Evolutionary conservation across 2,329 filamentous ascomycete species (phyloP).

Genomic region (Aspergillus intermedius): DNA sequence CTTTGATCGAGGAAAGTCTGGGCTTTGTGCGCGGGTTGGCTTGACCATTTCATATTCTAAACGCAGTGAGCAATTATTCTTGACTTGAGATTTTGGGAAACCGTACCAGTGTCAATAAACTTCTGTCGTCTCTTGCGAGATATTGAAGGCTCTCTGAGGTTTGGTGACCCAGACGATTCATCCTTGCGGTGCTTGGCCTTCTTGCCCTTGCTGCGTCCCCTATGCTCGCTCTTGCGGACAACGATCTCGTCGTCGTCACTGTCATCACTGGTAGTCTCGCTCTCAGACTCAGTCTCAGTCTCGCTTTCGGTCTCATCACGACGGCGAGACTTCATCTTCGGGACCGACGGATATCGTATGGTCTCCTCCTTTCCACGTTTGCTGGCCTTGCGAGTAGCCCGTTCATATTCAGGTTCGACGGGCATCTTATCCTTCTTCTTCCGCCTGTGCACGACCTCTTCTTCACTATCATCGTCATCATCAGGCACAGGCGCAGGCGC

Average conservation of each 20-base stretch:
- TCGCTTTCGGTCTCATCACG: background rate
- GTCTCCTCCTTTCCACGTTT: background rate
- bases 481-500: background rate
- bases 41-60: background rate
- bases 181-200: conserved; percentile 23
- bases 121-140: conserved; percentile 64
- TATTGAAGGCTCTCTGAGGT: conserved; percentile 35
- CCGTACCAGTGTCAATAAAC: conserved; percentile 70
- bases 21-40: conserved; percentile 5
- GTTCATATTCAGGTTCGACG: background rate
- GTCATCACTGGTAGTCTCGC: conserved; percentile 1
- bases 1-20: conserved; percentile 23
- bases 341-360: background rate
- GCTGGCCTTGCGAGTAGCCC: background rate
- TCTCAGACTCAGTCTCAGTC: conserved; percentile 12
- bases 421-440: background rate
- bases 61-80: background rate
- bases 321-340: background rate
- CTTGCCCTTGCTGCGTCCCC: conserved; percentile 5
- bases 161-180: conserved; percentile 16
- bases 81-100: conserved; percentile 3
- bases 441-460: background rate
- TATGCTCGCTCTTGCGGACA: conserved; percentile 22
- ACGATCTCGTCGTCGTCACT: conserved; percentile 17
- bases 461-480: background rate